Evolutionary conservation across 1,284 basidiomycete species (phyloP), one percentile per base, ranked within the genome.

Genomic region (Pyrrhoderma lamaoense): DNA sequence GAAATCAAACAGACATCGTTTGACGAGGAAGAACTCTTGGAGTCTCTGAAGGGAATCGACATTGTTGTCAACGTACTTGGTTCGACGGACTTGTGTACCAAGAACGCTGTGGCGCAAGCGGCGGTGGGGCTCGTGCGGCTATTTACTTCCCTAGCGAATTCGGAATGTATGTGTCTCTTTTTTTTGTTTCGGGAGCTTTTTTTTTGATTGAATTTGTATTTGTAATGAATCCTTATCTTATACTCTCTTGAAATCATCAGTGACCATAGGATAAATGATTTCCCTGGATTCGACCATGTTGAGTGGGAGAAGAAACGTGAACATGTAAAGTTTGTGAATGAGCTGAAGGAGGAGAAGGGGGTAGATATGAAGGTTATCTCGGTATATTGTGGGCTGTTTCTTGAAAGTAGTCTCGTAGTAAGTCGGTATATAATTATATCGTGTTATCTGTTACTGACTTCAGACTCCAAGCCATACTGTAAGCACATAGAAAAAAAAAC

Each of bases 121-220:
- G 59, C 59, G 2, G 47, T 64, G 3, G 57, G 44, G 57, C 53
- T 42, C 56, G 59, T 35, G 62, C 56, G 13, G 57, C 57, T 51
- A 62, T 64, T 44, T 65, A 63, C 55, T 65, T 65, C 52, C 61
- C 64, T 22, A 60, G 58, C 49, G 65, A 67, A 42, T 67, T 59
- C 37, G 65, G 64, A 31, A 48, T 55, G 65, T 67, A 42, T 40
- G 62, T 57, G 9, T 31, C 27, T 31, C 27, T 5, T 5, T 11
- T 31, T 11, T 5, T 31, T 31, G 27, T 31, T 31, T 31, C 27
- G 5, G 7, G 7, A 31, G 27, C 27, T 31, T 11, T 5, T 31
- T 31, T 5, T 31, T 31, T 31, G n/a, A n/a, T n/a, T n/a, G n/a
- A n/a, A n/a, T n/a, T n/a, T n/a, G n/a, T n/a, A n/a, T n/a, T n/a